Base-by-base conservation (phyloP, 1,284 basidiomycete genomes). In the Ustilago vetiveriae region DNA sequence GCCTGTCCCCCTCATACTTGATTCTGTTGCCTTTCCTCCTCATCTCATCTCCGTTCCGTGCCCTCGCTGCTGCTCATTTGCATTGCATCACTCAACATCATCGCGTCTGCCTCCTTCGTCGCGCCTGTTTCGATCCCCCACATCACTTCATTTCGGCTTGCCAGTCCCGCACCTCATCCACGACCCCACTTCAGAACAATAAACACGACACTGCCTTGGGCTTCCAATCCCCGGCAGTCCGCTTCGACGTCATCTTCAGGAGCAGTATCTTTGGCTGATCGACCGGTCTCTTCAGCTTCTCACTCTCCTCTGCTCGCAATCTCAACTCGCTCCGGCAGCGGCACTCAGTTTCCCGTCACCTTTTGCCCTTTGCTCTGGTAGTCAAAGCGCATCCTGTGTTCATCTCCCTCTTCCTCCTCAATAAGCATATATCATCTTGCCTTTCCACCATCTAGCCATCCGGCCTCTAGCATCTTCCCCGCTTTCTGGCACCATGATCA, bases 341-440 rank as follows among this genome's bases (percentile, higher is more conserved):
- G 32, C 32, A 35, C 17, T 41, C 14, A 29, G 27, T 17, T 19
- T 21, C 2, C 21, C 14, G 29, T 9, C 32, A 5, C 6, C 16
- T 14, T 13, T 38, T 27, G 47, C 63, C 47, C 41, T 59, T 43
- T 39, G 57, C 63, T 59, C 63, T 52, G 63, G 63, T 46, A 58
- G 62, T 54, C 36, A 39, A 46, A 50, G 54, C 48, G 16, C 37
- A 24, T 37, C 39, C 30, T 24, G n/a, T n/a, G n/a, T n/a, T n/a
- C n/a, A n/a, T 45, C 14, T n/a, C 17, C n/a, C 27, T 19, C 32
- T 23, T 37, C 13, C 27, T 26, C 29, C 6, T 11, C 38, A 40
- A 35, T 21, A 32, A 24, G 14, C 27, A 40, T 24, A 29, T 2
- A 2, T 39, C 27, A 26, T 22, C 45, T 17, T 19, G 19, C 42